Percentiles rank a stretch among this genome's conserved stretches.
These are phyloP conservation scores for Fusarium duplospermum DNA, from an alignment of 2,329 filamentous ascomycete species.

Conservation along the genomic window DNA sequence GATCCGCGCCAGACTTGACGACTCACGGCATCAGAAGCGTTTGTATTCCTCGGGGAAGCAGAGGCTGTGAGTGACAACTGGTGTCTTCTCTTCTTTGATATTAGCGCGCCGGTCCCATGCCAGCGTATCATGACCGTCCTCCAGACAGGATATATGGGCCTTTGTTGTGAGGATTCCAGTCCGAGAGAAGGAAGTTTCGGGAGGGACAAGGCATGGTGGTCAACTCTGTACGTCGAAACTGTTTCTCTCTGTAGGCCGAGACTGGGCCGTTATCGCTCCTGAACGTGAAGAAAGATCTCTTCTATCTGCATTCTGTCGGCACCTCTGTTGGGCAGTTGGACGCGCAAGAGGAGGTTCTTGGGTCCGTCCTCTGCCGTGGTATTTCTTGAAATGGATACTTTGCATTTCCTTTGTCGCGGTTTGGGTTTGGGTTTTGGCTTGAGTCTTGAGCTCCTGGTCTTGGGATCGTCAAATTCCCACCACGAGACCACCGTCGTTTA, in stretches of 20 bases:
- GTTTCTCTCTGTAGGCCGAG: background rate
- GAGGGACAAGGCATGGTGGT: background rate
- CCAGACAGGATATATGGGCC: conserved; percentile 7
- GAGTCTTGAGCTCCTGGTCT: conserved; percentile 14
- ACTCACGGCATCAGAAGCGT: conserved; percentile 11
- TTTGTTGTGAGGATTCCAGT: background rate
- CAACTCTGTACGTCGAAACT: background rate
- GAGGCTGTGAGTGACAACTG: background rate
- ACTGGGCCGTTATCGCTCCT: background rate
- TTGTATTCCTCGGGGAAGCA: background rate
- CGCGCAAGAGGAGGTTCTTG: background rate
- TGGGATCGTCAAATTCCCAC: conserved; percentile 21
- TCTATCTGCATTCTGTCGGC: too few relatives aligned
- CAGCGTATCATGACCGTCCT: conserved; percentile 3
- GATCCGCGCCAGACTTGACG: conserved; percentile 14
- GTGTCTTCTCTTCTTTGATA: background rate
- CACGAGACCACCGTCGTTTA: conserved; percentile 15
- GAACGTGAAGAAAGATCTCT: too few relatives aligned
- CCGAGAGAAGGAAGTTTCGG: background rate
- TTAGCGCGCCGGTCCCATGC: conserved; percentile 13
- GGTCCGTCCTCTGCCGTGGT: background rate
- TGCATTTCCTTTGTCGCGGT: background rate
- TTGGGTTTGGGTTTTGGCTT: conserved; percentile 15
- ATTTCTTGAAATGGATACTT: background rate
- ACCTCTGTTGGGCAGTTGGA: too few relatives aligned